Evolutionary conservation across 2,329 filamentous ascomycete species (phyloP), one percentile per base, ranked within the genome.

Genomic region (Beauveria scarabaeidicola): DNA sequence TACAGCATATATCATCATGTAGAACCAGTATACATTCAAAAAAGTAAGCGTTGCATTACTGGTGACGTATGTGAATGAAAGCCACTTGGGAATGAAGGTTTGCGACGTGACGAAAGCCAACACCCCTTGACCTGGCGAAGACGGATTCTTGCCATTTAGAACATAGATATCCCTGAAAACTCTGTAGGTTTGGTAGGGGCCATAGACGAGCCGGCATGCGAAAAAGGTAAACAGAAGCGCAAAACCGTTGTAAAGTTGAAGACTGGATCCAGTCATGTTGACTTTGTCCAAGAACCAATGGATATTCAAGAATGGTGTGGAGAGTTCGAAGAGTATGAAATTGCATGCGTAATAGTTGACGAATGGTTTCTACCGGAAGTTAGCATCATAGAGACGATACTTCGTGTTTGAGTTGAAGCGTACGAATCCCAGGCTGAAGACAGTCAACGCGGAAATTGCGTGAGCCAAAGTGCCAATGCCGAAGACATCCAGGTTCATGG

Each of bases 271-370:
- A 0, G 90, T 94, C 79, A 91, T 85, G 67, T 84, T 81, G 61
- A 93, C 77, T 77, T 95, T 95, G 74, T 95, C 90, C 74, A 89
- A 90, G 77, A 94, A 94, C 90, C 90, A 95, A 77, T 95, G 90
- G 69, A 93, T 82, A 70, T 95, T 95, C 61, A 94, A 80, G 73
- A 94, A 92, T 8, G 90, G 89, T 5, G 87, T 89, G 27, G 89
- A 92, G 43, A 95, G 82, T 73, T 95, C 90, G 82, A 91, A 95
- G 61, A 94, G 85, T 67, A 95, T 90, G 73, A 95, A 95, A 61
- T 84, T 84, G 60, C 82, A 81, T 60, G 83, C 88, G 73, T 94
- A 95, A 77, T 86, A 92, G 76, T 93, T 92, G 64, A 92, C 80
- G 68, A 93, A 92, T 2, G 90, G 90, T 62, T 89, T 81, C 90